phyloP scores from a whole-genome alignment of 2,329 filamentous ascomycete species.

The Colletotrichum limetticola region DNA sequence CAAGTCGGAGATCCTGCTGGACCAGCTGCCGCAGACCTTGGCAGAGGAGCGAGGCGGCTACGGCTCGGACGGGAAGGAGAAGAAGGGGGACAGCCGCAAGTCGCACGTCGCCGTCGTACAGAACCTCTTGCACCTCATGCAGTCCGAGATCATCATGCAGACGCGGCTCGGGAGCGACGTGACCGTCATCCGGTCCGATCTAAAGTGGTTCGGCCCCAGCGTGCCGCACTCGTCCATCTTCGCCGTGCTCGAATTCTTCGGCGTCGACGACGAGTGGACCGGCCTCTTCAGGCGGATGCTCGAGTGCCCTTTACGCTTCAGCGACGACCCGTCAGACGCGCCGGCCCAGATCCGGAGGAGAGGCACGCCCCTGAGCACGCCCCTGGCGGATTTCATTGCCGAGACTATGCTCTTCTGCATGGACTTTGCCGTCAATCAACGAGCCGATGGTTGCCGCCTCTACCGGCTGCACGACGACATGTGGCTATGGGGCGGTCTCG shows the following conservation, averaged over 20 bases:
- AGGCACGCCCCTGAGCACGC: conserved; percentile 66
- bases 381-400: conserved; percentile 64
- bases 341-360: conserved; percentile 55
- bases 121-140: conserved; percentile 64
- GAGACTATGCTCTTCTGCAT: conserved; percentile 70
- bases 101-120: conserved; percentile 63
- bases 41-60: conserved; percentile 51
- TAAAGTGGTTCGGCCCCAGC: conserved; percentile 67
- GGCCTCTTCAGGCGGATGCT: conserved; percentile 66
- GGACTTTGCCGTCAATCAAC: conserved; percentile 69
- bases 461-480: conserved; percentile 73
- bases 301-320: conserved; percentile 62
- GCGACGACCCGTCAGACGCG: conserved; percentile 57
- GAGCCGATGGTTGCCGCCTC: conserved; percentile 60
- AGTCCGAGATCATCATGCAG: conserved; percentile 65
- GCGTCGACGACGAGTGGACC: conserved; percentile 61
- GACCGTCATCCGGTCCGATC: conserved; percentile 67
- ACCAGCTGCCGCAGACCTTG: conserved; percentile 59
- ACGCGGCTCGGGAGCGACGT: conserved; percentile 58
- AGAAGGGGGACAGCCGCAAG: conserved; percentile 46
- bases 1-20: conserved; percentile 61
- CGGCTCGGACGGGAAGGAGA: conserved; percentile 45
- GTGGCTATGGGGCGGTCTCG: conserved; percentile 69
- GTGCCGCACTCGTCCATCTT: conserved; percentile 67
- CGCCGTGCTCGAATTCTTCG: conserved; percentile 64